Evolutionary conservation across 164 flowering plant species (phyloP).

Genomic region (Piper betle): DNA sequence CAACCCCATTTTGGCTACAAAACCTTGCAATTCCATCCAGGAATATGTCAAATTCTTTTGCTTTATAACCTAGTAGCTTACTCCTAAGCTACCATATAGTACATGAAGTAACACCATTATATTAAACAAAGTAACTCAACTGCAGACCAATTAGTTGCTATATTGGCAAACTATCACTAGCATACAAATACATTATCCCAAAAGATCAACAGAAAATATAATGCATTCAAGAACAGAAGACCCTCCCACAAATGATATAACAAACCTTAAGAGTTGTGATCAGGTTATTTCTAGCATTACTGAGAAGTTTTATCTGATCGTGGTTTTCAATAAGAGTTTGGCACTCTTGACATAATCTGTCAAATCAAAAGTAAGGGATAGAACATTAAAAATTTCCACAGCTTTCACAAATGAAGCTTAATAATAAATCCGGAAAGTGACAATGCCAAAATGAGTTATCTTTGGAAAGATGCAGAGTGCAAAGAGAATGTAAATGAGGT

Average conservation of each 20-base stretch:
- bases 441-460: neutral
- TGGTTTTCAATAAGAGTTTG: slow-evolving; percentile 96
- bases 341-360: slow-evolving; percentile 92
- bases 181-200: neutral
- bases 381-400: neutral
- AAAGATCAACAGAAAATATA: neutral
- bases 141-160: too few species aligned
- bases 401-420: neutral
- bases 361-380: slow-evolving; percentile 4
- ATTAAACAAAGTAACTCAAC: too few species aligned
- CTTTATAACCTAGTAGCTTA: too few species aligned
- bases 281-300: slow-evolving; percentile 92
- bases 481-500: neutral
- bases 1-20: too few species aligned
- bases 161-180: neutral
- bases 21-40: too few species aligned
- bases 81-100: too few species aligned
- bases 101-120: too few species aligned
- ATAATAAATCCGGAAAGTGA: neutral
- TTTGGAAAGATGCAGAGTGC: neutral
- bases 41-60: too few species aligned
- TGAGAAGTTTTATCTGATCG: slow-evolving; percentile 95
- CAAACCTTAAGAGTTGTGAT: slow-evolving; percentile 88
- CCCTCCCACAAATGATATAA: neutral
- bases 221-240: neutral